Evolutionary conservation across 1,284 basidiomycete species (phyloP), one percentile per base, ranked within the genome.

Genomic region (Volvariella volvacea): DNA sequence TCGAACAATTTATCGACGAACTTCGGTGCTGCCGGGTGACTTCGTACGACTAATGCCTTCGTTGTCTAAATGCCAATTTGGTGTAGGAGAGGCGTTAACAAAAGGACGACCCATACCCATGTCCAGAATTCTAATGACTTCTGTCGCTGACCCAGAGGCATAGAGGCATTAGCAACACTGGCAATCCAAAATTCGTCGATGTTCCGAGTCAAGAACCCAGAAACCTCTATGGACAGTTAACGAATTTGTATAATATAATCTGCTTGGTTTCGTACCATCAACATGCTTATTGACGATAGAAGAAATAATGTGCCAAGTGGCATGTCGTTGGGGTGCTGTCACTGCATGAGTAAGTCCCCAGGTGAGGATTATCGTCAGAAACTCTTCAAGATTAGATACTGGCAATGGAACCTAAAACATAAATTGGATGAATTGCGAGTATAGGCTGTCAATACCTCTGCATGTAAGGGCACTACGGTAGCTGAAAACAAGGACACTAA

Each of bases 21-120:
- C 1, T 62, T 53, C 47, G 74, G 67, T 0, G 80, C 79, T 0
- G 69, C 58, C 1, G 77, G 62, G 55, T 92, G 80, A 17, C 81
- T 83, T 4, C 83, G 76, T 0, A 92, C 76, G 0, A 92, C 65
- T n/a, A 97, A 69, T 0, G 78, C 88, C 60, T 87, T 91, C 12
- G 79, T 71, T 15, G 90, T 71, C 91, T 92, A n/a, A 39, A 42
- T 15, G 9, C 36, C 33, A 37, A 43, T 50, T 45, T 43, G 3
- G 43, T 4, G 36, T 28, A 28, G 25, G 25, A 6, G 12, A n/a
- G n/a, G n/a, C n/a, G n/a, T n/a, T 28, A 28, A 28, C 25, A 28
- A 31, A 47, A 55, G 7, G 46, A 16, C 38, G 41, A 37, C 33
- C 9, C 34, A 4, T 32, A 91, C 89, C 84, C 83, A 90, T 47